Percentiles rank a stretch among this genome's conserved stretches.
phyloP scores from a whole-genome alignment of 176 grass and related monocot genomes.

The Luzula sylvatica region DNA sequence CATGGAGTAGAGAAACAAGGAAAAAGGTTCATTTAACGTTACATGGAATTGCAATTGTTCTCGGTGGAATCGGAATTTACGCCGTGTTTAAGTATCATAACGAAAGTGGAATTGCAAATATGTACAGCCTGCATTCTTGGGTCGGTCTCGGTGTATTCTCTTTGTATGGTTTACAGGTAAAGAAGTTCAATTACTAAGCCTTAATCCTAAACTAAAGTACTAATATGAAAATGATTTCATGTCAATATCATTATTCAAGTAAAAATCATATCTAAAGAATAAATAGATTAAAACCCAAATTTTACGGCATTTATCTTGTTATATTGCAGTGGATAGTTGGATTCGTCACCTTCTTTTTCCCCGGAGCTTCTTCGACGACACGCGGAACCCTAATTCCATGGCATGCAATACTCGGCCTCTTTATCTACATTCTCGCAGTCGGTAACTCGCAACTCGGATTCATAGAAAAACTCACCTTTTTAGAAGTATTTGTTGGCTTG shows the following conservation, averaged over 20 bases:
- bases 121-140: slow-evolving; percentile 93
- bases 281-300: too few relatives aligned
- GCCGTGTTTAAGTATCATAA: slow-evolving; percentile 74
- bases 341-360: slow-evolving; percentile 66
- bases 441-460: slow-evolving; percentile 50
- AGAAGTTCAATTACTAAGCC: too few relatives aligned
- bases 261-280: too few relatives aligned
- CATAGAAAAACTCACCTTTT: slow-evolving; percentile 86
- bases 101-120: slow-evolving; percentile 44
- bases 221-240: too few relatives aligned
- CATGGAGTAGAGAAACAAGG: slow-evolving; percentile 27
- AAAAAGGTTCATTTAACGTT: slow-evolving; percentile 57
- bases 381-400: slow-evolving; percentile 34
- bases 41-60: slow-evolving; percentile 40
- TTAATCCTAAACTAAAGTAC: too few relatives aligned
- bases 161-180: slow-evolving; percentile 66
- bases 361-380: slow-evolving; percentile 16
- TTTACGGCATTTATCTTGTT: not conserved
- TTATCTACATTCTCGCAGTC: slow-evolving; percentile 49
- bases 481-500: slow-evolving; percentile 10
- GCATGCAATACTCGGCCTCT: slow-evolving; percentile 49
- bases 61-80: slow-evolving; percentile 38
- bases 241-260: too few relatives aligned
- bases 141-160: slow-evolving; percentile 38
- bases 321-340: slow-evolving; percentile 47